Evolutionary conservation across 805 yeast genomes (phyloP).

Genomic region (Ogataea saltuana): DNA sequence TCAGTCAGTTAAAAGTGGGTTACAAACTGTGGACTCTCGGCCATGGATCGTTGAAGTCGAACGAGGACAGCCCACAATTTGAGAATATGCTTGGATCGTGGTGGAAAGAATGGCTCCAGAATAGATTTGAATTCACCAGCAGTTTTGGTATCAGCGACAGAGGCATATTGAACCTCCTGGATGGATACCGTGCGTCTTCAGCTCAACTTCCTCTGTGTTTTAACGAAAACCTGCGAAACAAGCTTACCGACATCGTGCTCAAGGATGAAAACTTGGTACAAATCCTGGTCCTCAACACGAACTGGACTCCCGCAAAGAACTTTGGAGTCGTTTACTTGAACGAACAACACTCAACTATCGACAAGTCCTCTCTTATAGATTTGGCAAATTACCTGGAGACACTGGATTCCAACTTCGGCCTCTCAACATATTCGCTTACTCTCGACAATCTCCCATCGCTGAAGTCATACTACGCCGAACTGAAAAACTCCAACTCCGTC

Average conservation of each 20-base stretch:
- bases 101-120: conserved; percentile 41
- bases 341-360: conserved; percentile 20
- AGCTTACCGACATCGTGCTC: conserved; percentile 16
- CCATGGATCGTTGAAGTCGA: conserved; percentile 31
- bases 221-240: conserved; percentile 28
- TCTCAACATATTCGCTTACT: conserved; percentile 30
- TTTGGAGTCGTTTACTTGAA: conserved; percentile 34
- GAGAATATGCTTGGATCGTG: conserved; percentile 28
- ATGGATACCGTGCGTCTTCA: conserved; percentile 34
- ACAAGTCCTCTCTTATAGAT: conserved; percentile 22
- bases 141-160: conserved; percentile 32
- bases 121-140: conserved; percentile 29
- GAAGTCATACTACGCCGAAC: conserved; percentile 21
- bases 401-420: conserved; percentile 27
- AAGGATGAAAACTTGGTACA: conserved; percentile 22
- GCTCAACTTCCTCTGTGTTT: conserved; percentile 33
- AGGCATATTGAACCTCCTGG: conserved; percentile 36
- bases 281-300: conserved; percentile 29
- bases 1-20: conserved; percentile 32
- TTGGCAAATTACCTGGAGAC: conserved; percentile 29
- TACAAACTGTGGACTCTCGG: conserved; percentile 37
- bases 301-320: conserved; percentile 34
- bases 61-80: conserved; percentile 11
- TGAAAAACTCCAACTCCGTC: conserved; percentile 22
- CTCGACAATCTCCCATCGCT: conserved; percentile 30